Base-by-base conservation (phyloP, 2,329 filamentous ascomycete species). In the Fusarium pseudoanthophilum region DNA sequence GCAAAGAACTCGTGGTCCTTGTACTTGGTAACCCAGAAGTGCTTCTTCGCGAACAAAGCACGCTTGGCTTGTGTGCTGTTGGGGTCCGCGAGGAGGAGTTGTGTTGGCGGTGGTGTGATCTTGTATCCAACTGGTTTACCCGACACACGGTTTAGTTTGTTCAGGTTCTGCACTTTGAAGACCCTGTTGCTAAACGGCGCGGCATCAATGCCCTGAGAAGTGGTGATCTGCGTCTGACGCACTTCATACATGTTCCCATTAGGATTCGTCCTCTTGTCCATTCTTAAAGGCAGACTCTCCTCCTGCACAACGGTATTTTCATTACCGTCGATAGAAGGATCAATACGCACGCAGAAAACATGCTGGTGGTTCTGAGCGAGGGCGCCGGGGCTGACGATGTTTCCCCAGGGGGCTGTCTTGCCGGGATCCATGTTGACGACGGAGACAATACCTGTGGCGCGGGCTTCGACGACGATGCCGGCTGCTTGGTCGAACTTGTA, bases 291-390 rank as follows among this genome's bases (percentile, higher is more conserved):
- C 6, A 82, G 72, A 20, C 80, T 81, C 36, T 85, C 84, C 37
- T 84, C 81, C 11, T 83, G 79, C 0, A 84, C 78, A 2, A 91
- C 80, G 0, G 88, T 88, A 77, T 92, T 92, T 2, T 81, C 79
- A 67, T 87, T 82, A 4, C 90, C 90, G 75, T 92, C 90, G 43
- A 92, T 85, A 14, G 88, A 88, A 0, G 91, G 90, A 73, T 93
- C 91, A 55, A 93, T 88, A 2, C 91, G 86, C 46, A 90, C 81
- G 30, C 85, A 87, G 78, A 93, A 93, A 48, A 93, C 85, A 80
- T 93, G 92, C 78, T 93, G 92, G 73, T 93, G 91, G 79, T 92
- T 90, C 68, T 90, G 90, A 0, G 91, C 92, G 4, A 93, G 82
- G 0, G 91, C 88, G 0, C 91, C 91, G 0, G 89, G 87, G 1